phyloP scores from a whole-genome alignment of 2,329 filamentous ascomycete genomes.

The Byssochlamys sp. region DNA sequence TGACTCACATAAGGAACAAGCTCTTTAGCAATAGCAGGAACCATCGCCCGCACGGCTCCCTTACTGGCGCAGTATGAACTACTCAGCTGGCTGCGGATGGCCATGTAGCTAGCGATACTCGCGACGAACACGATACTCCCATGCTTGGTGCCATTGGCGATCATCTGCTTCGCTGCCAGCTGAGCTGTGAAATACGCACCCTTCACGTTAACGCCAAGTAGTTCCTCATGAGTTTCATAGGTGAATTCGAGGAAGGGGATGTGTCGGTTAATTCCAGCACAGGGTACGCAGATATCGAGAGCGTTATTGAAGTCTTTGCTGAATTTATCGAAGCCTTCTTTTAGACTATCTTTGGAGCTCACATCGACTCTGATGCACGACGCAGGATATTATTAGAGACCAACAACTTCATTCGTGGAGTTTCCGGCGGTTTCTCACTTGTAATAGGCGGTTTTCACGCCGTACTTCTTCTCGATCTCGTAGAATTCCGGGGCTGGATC shows the following conservation, averaged over 20 bases:
- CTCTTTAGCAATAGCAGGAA: constrained; percentile 40
- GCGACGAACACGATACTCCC: constrained; percentile 47
- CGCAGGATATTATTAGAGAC: not conserved
- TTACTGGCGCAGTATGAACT: constrained; percentile 42
- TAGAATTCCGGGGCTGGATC: constrained; percentile 30
- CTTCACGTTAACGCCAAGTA: constrained; percentile 37
- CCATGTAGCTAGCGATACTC: constrained; percentile 45
- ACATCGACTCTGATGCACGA: constrained; percentile 29
- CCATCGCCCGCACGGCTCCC: constrained; percentile 40
- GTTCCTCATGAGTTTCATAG: constrained; percentile 32
- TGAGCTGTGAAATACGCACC: constrained; percentile 41
- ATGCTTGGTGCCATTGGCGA: constrained; percentile 40
- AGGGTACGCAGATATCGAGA: constrained; percentile 38
- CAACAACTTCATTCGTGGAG: not conserved
- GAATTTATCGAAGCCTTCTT: constrained; percentile 23
- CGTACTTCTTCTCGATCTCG: constrained; percentile 32
- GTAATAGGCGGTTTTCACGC: constrained; percentile 36
- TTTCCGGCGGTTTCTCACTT: constrained; percentile 11
- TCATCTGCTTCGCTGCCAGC: constrained; percentile 43
- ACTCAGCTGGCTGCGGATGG: constrained; percentile 40
- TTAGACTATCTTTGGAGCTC: constrained; percentile 22
- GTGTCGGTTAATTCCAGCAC: constrained; percentile 39
- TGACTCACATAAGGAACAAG: constrained; percentile 26
- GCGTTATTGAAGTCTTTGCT: constrained; percentile 25
- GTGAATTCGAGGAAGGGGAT: constrained; percentile 37